phyloP scores from a whole-genome alignment of 305 asterid genomes.

The Coffea humblotiana region DNA sequence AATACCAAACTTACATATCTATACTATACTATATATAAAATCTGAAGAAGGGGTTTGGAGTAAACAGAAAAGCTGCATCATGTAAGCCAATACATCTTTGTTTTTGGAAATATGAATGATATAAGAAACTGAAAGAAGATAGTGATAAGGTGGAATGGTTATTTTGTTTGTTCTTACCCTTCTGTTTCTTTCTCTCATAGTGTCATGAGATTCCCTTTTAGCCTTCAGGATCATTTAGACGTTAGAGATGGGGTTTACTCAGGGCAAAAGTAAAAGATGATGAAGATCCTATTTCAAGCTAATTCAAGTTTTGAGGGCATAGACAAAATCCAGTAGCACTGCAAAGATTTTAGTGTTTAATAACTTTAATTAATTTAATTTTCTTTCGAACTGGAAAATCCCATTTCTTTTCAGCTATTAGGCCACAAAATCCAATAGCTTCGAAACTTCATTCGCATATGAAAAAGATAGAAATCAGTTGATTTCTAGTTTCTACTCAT shows the following conservation, averaged over 20 bases:
- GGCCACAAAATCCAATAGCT: background rate
- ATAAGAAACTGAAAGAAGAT: no score
- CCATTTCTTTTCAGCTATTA: background rate
- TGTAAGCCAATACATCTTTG: no score
- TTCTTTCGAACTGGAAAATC: background rate
- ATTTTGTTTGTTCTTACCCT: no score
- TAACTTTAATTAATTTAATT: background rate
- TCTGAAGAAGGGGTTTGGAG: no score
- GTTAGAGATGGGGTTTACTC: background rate
- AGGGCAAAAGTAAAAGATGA: background rate
- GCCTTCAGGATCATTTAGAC: no score
- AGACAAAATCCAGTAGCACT: background rate
- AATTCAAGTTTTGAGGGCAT: background rate
- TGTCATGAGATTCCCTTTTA: no score
- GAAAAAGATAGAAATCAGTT: background rate
- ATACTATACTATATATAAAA: no score
- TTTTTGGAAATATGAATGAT: no score
- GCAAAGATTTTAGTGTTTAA: background rate
- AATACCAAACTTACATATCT: no score
- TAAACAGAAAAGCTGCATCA: no score
- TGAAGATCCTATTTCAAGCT: background rate
- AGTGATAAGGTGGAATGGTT: no score
- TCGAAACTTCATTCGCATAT: background rate
- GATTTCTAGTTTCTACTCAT: background rate
- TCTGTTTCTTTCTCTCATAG: no score